Evolutionary conservation across 352 stramenopile genomes (phyloP).

Genomic region (Phytophthora citrophthora): DNA sequence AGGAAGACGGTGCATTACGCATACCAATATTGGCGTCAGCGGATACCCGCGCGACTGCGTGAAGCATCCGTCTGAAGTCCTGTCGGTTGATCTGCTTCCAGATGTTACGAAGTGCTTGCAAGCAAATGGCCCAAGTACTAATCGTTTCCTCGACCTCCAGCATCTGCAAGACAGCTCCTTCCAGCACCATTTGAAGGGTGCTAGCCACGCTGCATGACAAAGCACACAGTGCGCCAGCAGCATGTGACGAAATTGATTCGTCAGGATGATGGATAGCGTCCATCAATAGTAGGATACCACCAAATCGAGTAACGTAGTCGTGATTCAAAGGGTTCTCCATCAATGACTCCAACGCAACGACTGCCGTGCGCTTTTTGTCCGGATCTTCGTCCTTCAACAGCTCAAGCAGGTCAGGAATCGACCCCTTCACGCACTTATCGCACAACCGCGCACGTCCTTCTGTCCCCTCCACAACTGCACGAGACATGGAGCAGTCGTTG

Average conservation of each 20-base stretch:
- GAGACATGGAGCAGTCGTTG: constrained; percentile 85
- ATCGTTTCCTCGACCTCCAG: constrained; percentile 84
- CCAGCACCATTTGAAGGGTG: constrained; percentile 87
- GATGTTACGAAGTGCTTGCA: constrained; percentile 86
- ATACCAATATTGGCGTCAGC: constrained; percentile 78
- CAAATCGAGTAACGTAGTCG: constrained; percentile 81
- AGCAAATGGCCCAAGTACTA: constrained; percentile 79
- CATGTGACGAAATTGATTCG: constrained; percentile 70
- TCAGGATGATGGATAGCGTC: constrained; percentile 73
- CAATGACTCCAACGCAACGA: constrained; percentile 81
- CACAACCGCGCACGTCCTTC: constrained; percentile 84
- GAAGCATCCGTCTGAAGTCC: constrained; percentile 87
- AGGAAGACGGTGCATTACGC: background rate
- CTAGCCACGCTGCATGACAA: constrained; percentile 82
- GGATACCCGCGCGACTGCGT: constrained; percentile 82
- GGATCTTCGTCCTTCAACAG: constrained; percentile 60
- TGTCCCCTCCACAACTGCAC: constrained; percentile 80
- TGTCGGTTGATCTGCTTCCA: constrained; percentile 90
- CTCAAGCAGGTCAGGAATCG: constrained; percentile 72
- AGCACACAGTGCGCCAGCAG: constrained; percentile 76
- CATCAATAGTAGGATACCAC: constrained; percentile 76
- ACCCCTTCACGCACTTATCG: constrained; percentile 85
- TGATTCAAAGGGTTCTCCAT: constrained; percentile 88
- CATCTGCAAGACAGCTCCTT: constrained; percentile 90
- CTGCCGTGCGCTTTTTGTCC: constrained; percentile 70